Conservation (phyloP, 2,329 filamentous ascomycete genomes). For the Orbilia javanica region DNA sequence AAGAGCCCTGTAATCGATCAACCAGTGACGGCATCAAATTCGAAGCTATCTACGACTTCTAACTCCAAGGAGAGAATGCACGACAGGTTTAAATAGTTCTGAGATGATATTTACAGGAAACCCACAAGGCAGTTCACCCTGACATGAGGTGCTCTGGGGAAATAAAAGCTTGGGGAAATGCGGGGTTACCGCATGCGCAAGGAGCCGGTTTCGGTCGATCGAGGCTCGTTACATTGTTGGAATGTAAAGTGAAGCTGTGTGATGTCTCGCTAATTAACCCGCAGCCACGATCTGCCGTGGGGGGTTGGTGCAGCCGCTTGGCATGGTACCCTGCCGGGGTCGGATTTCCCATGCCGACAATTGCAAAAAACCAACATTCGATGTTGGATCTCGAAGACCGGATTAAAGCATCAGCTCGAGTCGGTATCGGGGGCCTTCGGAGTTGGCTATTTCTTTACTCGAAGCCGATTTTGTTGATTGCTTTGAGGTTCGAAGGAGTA, state of each 20-base stretch:
- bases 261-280: conserved; percentile 48
- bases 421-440: background rate
- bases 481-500: background rate
- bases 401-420: background rate
- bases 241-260: conserved; percentile 39
- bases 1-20: conserved; percentile 15
- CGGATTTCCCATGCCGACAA: background rate
- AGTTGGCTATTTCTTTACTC: background rate
- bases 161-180: conserved; percentile 38
- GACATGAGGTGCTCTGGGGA: conserved; percentile 19
- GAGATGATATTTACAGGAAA: conserved; percentile 23
- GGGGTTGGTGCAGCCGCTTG: conserved; percentile 36
- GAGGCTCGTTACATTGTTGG: conserved; percentile 21
- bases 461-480: background rate
- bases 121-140: conserved; percentile 2
- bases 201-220: conserved; percentile 51
- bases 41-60: background rate
- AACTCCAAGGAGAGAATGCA: conserved; percentile 32
- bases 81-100: conserved; percentile 26
- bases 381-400: background rate
- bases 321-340: conserved; percentile 17
- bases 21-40: conserved; percentile 43
- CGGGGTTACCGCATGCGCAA: conserved; percentile 41
- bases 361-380: background rate
- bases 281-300: conserved; percentile 36